Conservation (phyloP, 177 flowering plant genomes). For the Vitis hybrid region DNA sequence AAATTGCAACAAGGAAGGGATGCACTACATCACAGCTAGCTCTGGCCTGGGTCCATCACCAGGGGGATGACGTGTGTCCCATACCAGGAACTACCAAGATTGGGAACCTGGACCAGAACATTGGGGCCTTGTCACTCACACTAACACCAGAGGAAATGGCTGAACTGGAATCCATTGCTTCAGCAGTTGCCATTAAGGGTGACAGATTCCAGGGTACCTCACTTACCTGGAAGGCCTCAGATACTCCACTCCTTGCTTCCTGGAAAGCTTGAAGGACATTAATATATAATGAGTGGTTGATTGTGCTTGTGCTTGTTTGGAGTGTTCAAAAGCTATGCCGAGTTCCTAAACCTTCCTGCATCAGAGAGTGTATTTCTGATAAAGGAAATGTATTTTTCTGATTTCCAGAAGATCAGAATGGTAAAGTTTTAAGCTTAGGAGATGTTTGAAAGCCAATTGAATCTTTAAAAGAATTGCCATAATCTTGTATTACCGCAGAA, state of each 20-base stretch:
- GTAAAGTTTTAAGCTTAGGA: too few species aligned
- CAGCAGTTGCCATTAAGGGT: slow-evolving; percentile 17
- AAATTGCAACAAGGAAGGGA: slow-evolving; percentile 29
- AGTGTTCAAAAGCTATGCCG: too few species aligned
- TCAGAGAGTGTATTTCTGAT: too few species aligned
- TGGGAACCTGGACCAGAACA: slow-evolving; percentile 34
- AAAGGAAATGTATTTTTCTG: too few species aligned
- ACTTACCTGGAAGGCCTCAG: slow-evolving; percentile 25
- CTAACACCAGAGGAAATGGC: slow-evolving; percentile 32
- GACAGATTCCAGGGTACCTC: slow-evolving; percentile 1
- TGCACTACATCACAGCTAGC: slow-evolving; percentile 41
- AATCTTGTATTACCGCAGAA: too few species aligned
- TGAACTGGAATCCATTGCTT: slow-evolving; percentile 22
- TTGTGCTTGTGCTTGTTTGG: too few species aligned
- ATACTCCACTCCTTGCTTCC: slow-evolving; percentile 42
- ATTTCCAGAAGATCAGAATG: too few species aligned
- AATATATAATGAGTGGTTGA: too few species aligned
- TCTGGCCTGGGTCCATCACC: slow-evolving; percentile 40
- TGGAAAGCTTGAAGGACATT: slow-evolving; percentile 18
- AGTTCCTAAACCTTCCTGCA: too few species aligned
- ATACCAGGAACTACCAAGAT: slow-evolving; percentile 44
- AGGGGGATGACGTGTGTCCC: slow-evolving; percentile 37
- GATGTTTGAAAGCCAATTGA: too few species aligned
- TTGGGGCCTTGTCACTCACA: slow-evolving; percentile 28
- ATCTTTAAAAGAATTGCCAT: too few species aligned